Evolutionary conservation across 805 yeast species (phyloP).

Genomic region (Wickerhamiella musiphila): DNA sequence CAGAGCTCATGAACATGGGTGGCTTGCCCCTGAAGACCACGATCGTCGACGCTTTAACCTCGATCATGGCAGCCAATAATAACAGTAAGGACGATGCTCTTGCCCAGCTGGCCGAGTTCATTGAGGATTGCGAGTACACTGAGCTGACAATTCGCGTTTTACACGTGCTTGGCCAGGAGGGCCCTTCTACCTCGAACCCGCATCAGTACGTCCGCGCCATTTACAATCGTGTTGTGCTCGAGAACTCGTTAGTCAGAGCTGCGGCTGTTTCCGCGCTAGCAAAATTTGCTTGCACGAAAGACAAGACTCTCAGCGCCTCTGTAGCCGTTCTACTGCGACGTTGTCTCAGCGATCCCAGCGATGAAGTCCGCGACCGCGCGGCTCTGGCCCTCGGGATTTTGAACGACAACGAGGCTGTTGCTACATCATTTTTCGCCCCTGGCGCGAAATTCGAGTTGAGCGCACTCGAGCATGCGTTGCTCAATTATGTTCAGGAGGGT

Average conservation of each 20-base stretch:
- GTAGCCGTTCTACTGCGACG: conserved; percentile 62
- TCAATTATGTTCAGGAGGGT: conserved; percentile 42
- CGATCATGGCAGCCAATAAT: conserved; percentile 74
- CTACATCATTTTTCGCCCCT: conserved; percentile 33
- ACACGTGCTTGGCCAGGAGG: conserved; percentile 85
- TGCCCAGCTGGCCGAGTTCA: conserved; percentile 84
- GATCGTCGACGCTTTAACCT: conserved; percentile 84
- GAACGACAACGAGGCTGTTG: conserved; percentile 23
- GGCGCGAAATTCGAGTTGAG: conserved; percentile 54
- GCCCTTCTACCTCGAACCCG: conserved; percentile 74
- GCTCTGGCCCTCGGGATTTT: conserved; percentile 58
- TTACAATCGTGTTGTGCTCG: conserved; percentile 90
- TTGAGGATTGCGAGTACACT: conserved; percentile 94
- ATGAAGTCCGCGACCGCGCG: conserved; percentile 96
- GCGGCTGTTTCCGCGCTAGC: conserved; percentile 88
- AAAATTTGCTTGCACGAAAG: conserved; percentile 67
- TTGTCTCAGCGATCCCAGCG: conserved; percentile 77
- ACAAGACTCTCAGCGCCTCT: conserved; percentile 45
- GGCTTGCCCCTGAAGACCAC: conserved; percentile 70
- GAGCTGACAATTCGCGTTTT: conserved; percentile 85
- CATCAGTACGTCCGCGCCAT: conserved; percentile 87
- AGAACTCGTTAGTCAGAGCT: conserved; percentile 86
- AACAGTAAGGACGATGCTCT: conserved; percentile 67
- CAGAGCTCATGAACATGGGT: conserved; percentile 79
- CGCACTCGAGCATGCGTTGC: conserved; percentile 61